Conservation (phyloP, 2,329 filamentous ascomycete genomes). For the Fusarium duplospermum region DNA sequence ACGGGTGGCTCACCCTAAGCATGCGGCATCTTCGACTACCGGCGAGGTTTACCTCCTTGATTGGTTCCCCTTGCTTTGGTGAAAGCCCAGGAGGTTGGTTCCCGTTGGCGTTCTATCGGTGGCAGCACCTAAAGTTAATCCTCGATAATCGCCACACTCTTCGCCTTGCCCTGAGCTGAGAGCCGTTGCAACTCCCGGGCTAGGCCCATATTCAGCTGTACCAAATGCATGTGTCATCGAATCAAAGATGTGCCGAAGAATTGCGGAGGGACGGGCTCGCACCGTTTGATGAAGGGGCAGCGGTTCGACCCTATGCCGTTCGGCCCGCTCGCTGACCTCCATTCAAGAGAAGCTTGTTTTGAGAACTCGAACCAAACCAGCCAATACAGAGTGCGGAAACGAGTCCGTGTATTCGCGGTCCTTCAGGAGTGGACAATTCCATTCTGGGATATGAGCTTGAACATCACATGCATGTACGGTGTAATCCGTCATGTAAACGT, state of each 20-base stretch:
- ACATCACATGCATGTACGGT: neutral
- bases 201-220: neutral
- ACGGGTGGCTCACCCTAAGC: slow-evolving; percentile 1
- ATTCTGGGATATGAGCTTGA: neutral
- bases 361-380: neutral
- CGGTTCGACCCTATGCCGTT: slow-evolving; percentile 6
- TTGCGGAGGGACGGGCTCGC: neutral
- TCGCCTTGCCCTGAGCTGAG: neutral
- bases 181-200: neutral
- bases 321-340: neutral
- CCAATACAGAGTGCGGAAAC: neutral
- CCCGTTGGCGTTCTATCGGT: neutral
- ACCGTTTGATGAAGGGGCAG: neutral
- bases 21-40: neutral
- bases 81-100: neutral
- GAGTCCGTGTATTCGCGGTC: neutral
- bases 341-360: slow-evolving; percentile 6
- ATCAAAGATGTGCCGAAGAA: neutral
- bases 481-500: slow-evolving; percentile 13
- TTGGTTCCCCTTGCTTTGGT: neutral
- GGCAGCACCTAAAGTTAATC: neutral
- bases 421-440: neutral
- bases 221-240: neutral
- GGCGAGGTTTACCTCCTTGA: neutral
- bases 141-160: neutral